Conservation (phyloP, 768 basidiomycete genomes). For the Phanerodontia chrysosporium region DNA sequence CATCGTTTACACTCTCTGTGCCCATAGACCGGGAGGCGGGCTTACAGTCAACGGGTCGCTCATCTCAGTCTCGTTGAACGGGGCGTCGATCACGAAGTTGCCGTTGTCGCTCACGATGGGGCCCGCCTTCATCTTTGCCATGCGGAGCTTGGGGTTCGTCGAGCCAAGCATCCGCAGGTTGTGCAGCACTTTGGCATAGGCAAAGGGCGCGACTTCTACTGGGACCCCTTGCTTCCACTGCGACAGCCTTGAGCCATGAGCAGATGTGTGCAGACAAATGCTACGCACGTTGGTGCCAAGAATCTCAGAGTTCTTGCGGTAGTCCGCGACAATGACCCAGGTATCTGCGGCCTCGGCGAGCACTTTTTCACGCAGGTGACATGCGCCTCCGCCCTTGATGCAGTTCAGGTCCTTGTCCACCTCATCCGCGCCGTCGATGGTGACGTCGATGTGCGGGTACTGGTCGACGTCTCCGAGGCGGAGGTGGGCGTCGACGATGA, state of each 20-base stretch:
- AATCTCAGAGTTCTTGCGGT: conserved; percentile 83
- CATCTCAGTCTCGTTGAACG: conserved; percentile 71
- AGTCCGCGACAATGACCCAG: conserved; percentile 93
- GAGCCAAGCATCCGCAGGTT: conserved; percentile 63
- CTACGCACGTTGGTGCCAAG: conserved; percentile 77
- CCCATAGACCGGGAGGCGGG: background rate
- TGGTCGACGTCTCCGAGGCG: conserved; percentile 86
- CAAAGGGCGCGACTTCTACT: conserved; percentile 95
- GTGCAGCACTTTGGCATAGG: conserved; percentile 83
- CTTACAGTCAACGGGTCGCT: conserved; percentile 57
- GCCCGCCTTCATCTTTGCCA: conserved; percentile 92
- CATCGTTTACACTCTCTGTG: background rate
- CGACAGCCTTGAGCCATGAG: background rate
- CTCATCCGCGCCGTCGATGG: conserved; percentile 97
- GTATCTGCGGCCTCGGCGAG: conserved; percentile 93
- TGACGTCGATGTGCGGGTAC: conserved; percentile 89
- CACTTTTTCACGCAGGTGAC: conserved; percentile 95
- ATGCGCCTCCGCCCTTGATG: conserved; percentile 97
- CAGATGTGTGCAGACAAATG: conserved; percentile 3
- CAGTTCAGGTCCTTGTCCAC: conserved; percentile 85
- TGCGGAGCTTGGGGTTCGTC: conserved; percentile 74
- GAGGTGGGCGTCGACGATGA: conserved; percentile 79
- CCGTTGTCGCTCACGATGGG: conserved; percentile 97
- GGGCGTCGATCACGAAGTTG: conserved; percentile 97
- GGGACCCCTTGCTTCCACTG: conserved; percentile 89